A percentile compares a stretch with the other conserved stretches of the same genome.
phyloP scores from a whole-genome alignment of 805 yeast genomes.

The Starmera caribaea region DNA sequence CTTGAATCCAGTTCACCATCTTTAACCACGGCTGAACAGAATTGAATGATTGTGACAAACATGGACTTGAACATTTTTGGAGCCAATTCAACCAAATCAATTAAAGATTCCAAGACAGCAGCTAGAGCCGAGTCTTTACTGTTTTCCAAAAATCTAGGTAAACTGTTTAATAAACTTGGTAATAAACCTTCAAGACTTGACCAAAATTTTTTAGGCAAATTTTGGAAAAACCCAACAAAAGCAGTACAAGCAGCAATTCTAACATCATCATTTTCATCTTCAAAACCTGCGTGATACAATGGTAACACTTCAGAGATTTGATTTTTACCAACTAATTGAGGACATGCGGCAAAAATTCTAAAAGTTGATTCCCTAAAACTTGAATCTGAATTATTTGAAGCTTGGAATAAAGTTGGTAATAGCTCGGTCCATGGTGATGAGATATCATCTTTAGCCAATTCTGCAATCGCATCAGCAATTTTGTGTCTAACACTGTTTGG shows the following conservation, averaged over 20 bases:
- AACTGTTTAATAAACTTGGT: constrained; percentile 76
- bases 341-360: constrained; percentile 79
- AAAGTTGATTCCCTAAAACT: constrained; percentile 83
- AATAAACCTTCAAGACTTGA: constrained; percentile 63
- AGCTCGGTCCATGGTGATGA: constrained; percentile 68
- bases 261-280: constrained; percentile 71
- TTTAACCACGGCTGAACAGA: constrained; percentile 75
- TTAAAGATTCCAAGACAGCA: constrained; percentile 78
- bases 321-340: constrained; percentile 59
- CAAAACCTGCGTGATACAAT: constrained; percentile 72
- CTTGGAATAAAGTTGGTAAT: constrained; percentile 63
- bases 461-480: constrained; percentile 89
- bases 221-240: constrained; percentile 81
- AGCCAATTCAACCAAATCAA: constrained; percentile 85
- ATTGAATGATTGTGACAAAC: constrained; percentile 82
- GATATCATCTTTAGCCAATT: constrained; percentile 65
- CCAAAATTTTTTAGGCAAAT: constrained; percentile 75
- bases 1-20: constrained; percentile 69
- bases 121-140: constrained; percentile 79
- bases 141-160: constrained; percentile 72
- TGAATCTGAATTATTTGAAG: constrained; percentile 44
- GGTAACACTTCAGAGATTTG: constrained; percentile 50
- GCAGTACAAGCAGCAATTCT: constrained; percentile 89
- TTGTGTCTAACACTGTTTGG: constrained; percentile 81
- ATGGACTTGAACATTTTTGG: constrained; percentile 90